Base-by-base conservation (phyloP, 2,329 filamentous ascomycete species). In the Immersiporthe knoxdaviesiana region DNA sequence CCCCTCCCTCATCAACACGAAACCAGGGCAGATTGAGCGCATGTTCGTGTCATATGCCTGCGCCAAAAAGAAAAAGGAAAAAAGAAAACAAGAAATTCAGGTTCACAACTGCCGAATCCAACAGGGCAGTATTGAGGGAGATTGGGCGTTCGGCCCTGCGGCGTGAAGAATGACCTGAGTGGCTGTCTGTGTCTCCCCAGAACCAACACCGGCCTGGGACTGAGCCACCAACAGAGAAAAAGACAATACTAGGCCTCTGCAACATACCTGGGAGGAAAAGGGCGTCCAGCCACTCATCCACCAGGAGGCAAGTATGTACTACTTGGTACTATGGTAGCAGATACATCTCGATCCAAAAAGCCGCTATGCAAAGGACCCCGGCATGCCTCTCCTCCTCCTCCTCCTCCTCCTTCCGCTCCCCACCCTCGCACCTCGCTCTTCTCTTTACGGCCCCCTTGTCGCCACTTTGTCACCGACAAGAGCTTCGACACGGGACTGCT, bases 11-110 rank as follows among this genome's bases (percentile, higher is more conserved):
- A 32, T 56, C 52, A 56, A 56, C 24, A 30, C 52, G 52, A 56
- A 56, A 32, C 52, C 27, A 18, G 39, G 37, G n/a, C n/a, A 44
- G 12, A 21, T 16, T 30, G 44, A 47, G 21, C 24, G n/a, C 37
- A 62, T 27, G 60, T 62, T 44, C 37, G 59, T 62, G 37, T 44
- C 59, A 44, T 44, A 11, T 41, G 24, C 37, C 59, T 30, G 37
- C 37, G 37, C 12, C 32, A 21, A 21, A 30, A 6, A 47, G n/a
- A 47, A 7, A 16, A 44, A 47, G n/a, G 18, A 47, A 21, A 18
- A 8, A 21, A 4, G 3, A 47, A 18, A 8, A 21, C 18, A 47
- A 7, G 6, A 27, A 24, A 27, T 50, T 30, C 37, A 35, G 16
- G 14, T 11, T 47, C 44, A n/a, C 18, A 62, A 41, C 37, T 62